A percentile compares a stretch with the other conserved stretches of the same genome.
Evolutionary conservation across 441 rosid genomes (phyloP).

Genomic region (Aleurites moluccanus): DNA sequence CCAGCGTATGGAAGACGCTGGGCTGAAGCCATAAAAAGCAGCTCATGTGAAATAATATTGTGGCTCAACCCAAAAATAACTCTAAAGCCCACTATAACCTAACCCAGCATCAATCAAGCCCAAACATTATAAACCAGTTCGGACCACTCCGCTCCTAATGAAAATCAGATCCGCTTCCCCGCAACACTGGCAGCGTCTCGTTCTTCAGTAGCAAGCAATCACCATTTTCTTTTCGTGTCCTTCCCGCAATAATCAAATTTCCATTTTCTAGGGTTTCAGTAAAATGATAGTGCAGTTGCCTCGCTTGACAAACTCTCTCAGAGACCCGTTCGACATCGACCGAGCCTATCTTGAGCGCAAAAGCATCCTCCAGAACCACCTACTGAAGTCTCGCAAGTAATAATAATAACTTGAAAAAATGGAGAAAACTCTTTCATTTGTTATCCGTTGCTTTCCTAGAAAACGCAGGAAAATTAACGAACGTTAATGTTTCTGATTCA

Average conservation of each 20-base stretch:
- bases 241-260: background rate
- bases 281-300: slow-evolving; percentile 73
- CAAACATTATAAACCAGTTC: too few relatives aligned
- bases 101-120: too few relatives aligned
- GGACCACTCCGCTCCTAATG: too few relatives aligned
- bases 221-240: background rate
- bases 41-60: too few relatives aligned
- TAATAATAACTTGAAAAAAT: background rate
- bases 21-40: too few relatives aligned
- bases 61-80: too few relatives aligned
- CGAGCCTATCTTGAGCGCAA: slow-evolving; percentile 88
- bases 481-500: background rate
- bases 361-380: slow-evolving; percentile 54
- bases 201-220: background rate
- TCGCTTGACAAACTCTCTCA: slow-evolving; percentile 78
- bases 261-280: background rate
- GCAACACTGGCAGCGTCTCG: background rate
- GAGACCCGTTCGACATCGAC: slow-evolving; percentile 85
- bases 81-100: background rate
- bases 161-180: too few relatives aligned
- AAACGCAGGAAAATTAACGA: background rate
- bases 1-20: too few relatives aligned
- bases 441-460: slow-evolving; percentile 1
- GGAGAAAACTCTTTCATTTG: background rate
- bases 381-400: slow-evolving; percentile 60